phyloP scores from a whole-genome alignment of 495 filamentous ascomycete genomes.

The Baudoinia panamericana region DNA sequence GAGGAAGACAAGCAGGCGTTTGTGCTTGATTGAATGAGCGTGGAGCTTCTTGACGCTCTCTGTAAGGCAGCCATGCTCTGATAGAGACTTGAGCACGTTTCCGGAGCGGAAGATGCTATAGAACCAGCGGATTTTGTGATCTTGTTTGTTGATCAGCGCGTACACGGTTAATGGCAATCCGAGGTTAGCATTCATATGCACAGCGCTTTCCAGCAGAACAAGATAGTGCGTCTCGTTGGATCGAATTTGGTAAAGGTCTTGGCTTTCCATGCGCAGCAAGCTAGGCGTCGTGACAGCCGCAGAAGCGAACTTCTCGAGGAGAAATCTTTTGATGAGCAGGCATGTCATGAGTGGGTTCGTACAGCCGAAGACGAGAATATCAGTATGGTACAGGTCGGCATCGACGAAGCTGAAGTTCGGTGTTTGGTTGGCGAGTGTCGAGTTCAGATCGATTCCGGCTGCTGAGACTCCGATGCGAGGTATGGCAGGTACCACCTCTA shows the following conservation, averaged over 20 bases:
- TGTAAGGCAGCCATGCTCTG: not conserved
- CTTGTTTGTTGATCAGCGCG: conserved; percentile 4
- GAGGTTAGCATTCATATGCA: not conserved
- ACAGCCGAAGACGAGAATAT: not conserved
- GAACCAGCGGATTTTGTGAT: conserved; percentile 5
- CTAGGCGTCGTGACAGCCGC: not conserved
- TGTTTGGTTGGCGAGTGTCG: not conserved
- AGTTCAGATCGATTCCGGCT: conserved; percentile 4
- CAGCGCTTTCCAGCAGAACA: conserved; percentile 1
- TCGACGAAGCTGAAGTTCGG: not conserved
- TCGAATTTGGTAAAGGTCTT: not conserved
- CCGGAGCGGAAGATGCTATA: conserved; percentile 1
- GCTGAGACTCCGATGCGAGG: too few species aligned
- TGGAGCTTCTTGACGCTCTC: not conserved
- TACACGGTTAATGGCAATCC: not conserved
- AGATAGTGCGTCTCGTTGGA: not conserved
- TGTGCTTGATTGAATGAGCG: not conserved
- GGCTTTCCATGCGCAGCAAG: not conserved
- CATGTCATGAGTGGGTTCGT: not conserved
- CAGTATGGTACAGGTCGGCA: not conserved
- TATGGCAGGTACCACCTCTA: too few species aligned
- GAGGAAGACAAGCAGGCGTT: conserved; percentile 6
- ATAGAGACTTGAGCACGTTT: not conserved
- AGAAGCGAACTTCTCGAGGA: not conserved
- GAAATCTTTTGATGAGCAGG: not conserved